Evolutionary conservation across 208 protist genomes (phyloP).

Genomic region (Hexamita inflata): DNA sequence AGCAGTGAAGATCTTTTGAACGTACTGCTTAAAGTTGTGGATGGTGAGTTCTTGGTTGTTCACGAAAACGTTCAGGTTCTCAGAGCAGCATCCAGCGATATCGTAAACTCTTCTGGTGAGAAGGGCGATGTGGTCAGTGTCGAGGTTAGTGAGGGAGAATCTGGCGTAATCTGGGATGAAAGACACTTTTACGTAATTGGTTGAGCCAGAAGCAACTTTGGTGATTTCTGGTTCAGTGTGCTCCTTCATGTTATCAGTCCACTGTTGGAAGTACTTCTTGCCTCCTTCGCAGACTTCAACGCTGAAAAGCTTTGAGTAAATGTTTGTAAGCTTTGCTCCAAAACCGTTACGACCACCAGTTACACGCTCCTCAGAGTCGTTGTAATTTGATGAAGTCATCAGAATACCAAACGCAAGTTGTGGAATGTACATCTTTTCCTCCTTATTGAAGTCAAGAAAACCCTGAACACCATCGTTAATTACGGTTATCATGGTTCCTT

Average conservation of each 20-base stretch:
- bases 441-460: conserved; percentile 4
- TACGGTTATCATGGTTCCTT: conserved; percentile 72
- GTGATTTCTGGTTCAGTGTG: conserved; percentile 68
- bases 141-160: conserved; percentile 81
- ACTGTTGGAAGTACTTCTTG: conserved; percentile 63
- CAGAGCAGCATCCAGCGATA: conserved; percentile 67
- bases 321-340: conserved; percentile 98
- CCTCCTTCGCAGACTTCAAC: conserved; percentile 71
- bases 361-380: conserved; percentile 86
- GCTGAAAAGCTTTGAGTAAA: conserved; percentile 77
- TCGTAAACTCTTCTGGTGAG: conserved; percentile 92
- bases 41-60: conserved; percentile 78
- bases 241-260: conserved; percentile 84
- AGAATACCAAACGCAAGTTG: conserved; percentile 98
- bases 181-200: conserved; percentile 88
- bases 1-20: conserved; percentile 73
- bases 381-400: conserved; percentile 93
- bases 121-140: conserved; percentile 81
- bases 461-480: conserved; percentile 79
- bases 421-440: conserved; percentile 73
- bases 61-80: conserved; percentile 58
- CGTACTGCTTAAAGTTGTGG: conserved; percentile 85
- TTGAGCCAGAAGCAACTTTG: conserved; percentile 36
- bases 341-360: conserved; percentile 88
- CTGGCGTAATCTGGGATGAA: conserved; percentile 88